Conservation (phyloP, 371 early-diverging fungal genomes). For the Circinella minor region DNA sequence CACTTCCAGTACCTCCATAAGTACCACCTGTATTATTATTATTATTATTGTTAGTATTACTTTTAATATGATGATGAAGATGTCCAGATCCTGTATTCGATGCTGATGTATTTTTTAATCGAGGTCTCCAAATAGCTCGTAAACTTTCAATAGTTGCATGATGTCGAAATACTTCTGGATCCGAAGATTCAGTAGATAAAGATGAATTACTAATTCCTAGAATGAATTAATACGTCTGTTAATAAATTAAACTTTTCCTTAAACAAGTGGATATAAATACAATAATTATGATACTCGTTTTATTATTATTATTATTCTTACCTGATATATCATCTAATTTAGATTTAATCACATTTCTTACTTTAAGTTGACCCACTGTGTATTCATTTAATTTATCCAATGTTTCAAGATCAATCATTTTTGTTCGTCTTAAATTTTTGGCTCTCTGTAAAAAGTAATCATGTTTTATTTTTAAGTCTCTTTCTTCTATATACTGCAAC, state of each 20-base stretch:
- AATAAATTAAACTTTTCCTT: too few species aligned
- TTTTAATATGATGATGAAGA: too few species aligned
- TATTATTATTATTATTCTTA: neutral
- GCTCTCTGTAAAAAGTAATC: slow-evolving; percentile 15
- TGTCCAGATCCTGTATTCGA: neutral
- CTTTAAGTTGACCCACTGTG: slow-evolving; percentile 44
- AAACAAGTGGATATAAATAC: too few species aligned
- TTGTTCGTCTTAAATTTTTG: slow-evolving; percentile 35
- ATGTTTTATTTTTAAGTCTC: neutral
- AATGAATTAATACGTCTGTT: too few species aligned
- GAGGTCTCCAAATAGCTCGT: slow-evolving; percentile 64
- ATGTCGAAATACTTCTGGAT: slow-evolving; percentile 64
- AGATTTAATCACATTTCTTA: slow-evolving; percentile 63
- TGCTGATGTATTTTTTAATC: slow-evolving; percentile 29
- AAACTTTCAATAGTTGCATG: slow-evolving; percentile 64
- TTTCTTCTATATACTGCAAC: neutral
- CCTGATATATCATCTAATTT: slow-evolving; percentile 71
- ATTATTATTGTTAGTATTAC: neutral
- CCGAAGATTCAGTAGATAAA: slow-evolving; percentile 53
- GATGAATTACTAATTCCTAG: slow-evolving; percentile 46
- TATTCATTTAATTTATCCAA: slow-evolving; percentile 47
- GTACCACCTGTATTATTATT: neutral
- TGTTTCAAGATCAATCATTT: slow-evolving; percentile 47
- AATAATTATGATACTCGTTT: neutral
- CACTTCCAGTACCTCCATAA: neutral